Percentiles rank a stretch among this genome's conserved stretches.
Conservation (phyloP, 192 early-diverging fungal species). For the Coemansia sp. region DNA sequence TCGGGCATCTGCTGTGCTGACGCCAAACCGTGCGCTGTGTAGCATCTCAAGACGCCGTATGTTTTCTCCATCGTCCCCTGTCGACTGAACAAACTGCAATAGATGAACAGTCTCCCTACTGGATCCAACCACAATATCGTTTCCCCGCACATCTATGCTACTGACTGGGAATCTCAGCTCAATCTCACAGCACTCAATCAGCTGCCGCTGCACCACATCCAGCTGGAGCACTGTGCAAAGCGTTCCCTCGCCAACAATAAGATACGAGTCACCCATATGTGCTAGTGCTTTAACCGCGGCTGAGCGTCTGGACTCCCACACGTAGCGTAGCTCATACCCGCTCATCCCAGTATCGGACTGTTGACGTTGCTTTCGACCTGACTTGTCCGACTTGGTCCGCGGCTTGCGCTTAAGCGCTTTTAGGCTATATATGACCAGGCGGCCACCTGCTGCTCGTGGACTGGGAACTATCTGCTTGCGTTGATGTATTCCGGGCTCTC, state of each 20-base stretch:
- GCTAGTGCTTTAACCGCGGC: slow-evolving; percentile 30
- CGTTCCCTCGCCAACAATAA: slow-evolving; percentile 25
- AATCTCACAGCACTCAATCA: slow-evolving; percentile 45
- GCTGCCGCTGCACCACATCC: slow-evolving; percentile 23
- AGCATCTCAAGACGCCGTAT: slow-evolving; percentile 16
- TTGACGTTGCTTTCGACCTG: background rate
- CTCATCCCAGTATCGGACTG: background rate
- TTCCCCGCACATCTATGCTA: slow-evolving; percentile 26
- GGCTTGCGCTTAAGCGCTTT: slow-evolving; percentile 25
- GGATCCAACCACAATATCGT: slow-evolving; percentile 31
- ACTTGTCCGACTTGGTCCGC: background rate
- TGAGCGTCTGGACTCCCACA: slow-evolving; percentile 40
- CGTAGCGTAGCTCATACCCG: slow-evolving; percentile 34
- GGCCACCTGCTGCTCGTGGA: slow-evolving; percentile 16
- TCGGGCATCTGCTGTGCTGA: slow-evolving; percentile 26
- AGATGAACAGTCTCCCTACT: slow-evolving; percentile 31
- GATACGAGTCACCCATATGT: slow-evolving; percentile 33
- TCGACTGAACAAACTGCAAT: slow-evolving; percentile 18
- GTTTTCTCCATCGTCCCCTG: slow-evolving; percentile 1
- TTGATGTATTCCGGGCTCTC: background rate
- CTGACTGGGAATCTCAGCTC: slow-evolving; percentile 30
- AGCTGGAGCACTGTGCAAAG: slow-evolving; percentile 32
- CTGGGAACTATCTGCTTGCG: background rate
- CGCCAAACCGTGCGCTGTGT: slow-evolving; percentile 34
- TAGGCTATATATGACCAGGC: slow-evolving; percentile 38